Percentiles rank a stretch among this genome's conserved stretches.
These are phyloP conservation scores for Tremella yokohamensis DNA, from an alignment of 768 basidiomycete species.

Conservation along the genomic window DNA sequence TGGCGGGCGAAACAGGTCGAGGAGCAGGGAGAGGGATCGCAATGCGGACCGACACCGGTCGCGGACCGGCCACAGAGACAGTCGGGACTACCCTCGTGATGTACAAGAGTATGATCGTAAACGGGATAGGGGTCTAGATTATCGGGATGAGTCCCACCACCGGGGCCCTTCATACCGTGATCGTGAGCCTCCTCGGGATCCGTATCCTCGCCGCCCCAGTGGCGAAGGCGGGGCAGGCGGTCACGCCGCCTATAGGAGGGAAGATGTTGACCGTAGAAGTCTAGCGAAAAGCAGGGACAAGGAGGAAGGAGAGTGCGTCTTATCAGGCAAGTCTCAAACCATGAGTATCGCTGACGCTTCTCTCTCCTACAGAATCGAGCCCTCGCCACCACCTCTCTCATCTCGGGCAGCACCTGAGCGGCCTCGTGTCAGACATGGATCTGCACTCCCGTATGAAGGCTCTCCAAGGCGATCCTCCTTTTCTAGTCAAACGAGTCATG, in stretches of 20 bases:
- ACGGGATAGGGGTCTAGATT: conserved; percentile 5
- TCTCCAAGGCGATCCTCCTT: not conserved
- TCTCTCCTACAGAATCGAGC: conserved; percentile 22
- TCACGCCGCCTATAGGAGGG: conserved; percentile 20
- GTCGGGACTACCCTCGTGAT: conserved; percentile 3
- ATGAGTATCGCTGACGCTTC: not conserved
- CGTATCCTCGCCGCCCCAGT: not conserved
- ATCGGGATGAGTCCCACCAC: conserved; percentile 3
- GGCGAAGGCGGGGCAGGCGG: conserved; percentile 10
- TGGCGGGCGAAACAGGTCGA: conserved; percentile 1
- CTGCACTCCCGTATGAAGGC: not conserved
- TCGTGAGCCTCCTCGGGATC: conserved; percentile 27
- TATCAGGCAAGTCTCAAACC: not conserved
- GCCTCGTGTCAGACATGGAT: not conserved
- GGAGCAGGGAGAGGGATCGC: conserved; percentile 15
- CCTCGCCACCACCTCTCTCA: conserved; percentile 18
- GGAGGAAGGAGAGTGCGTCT: conserved; percentile 67
- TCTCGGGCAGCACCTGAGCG: not conserved
- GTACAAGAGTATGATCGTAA: conserved; percentile 8
- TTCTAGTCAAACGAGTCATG: conserved; percentile 3
- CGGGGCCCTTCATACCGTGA: conserved; percentile 13
- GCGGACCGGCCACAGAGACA: not conserved
- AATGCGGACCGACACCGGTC: not conserved
- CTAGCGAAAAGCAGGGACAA: conserved; percentile 69
- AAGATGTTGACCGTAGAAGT: conserved; percentile 35